Percentiles rank a stretch among this genome's conserved stretches.
Conservation (phyloP, 1,284 basidiomycete species). For the Xerocomus tenax region DNA sequence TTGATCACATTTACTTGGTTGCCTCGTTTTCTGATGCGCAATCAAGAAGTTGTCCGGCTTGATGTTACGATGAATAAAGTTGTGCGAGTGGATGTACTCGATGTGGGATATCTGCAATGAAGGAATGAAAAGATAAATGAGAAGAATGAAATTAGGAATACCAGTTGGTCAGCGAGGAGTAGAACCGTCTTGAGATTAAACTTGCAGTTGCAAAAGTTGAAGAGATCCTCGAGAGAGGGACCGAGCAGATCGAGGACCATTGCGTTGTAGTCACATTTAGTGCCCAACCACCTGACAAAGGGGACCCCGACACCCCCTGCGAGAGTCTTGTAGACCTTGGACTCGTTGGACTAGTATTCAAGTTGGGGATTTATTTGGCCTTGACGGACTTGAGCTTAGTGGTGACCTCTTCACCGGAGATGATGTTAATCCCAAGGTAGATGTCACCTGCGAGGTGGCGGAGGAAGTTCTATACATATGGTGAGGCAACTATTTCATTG, state of each 20-base stretch:
- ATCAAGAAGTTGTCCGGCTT: slow-evolving; percentile 99
- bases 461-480: slow-evolving; percentile 3
- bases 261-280: slow-evolving; percentile 98
- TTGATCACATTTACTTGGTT: slow-evolving; percentile 99
- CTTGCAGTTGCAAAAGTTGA: slow-evolving; percentile 99
- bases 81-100: slow-evolving; percentile 98
- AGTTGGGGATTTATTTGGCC: slow-evolving; percentile 95
- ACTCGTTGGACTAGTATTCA: slow-evolving; percentile 72
- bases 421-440: slow-evolving; percentile 99
- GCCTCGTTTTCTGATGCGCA: slow-evolving; percentile 98
- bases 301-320: slow-evolving; percentile 97
- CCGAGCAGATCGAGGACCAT: slow-evolving; percentile 99
- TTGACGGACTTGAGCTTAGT: slow-evolving; percentile 99
- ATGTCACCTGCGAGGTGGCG: slow-evolving; percentile 69
- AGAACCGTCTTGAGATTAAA: slow-evolving; percentile 96
- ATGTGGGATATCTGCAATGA: slow-evolving; percentile 85
- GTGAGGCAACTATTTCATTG: slow-evolving; percentile 28
- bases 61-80: slow-evolving; percentile 99
- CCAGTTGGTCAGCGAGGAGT: slow-evolving; percentile 93
- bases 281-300: slow-evolving; percentile 96
- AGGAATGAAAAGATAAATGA: neutral
- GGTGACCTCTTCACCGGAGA: slow-evolving; percentile 98
- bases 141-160: slow-evolving; percentile 35
- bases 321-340: slow-evolving; percentile 93
- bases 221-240: slow-evolving; percentile 96